Evolutionary conservation across 495 filamentous ascomycete genomes (phyloP).

Genomic region (Podospora comata): DNA sequence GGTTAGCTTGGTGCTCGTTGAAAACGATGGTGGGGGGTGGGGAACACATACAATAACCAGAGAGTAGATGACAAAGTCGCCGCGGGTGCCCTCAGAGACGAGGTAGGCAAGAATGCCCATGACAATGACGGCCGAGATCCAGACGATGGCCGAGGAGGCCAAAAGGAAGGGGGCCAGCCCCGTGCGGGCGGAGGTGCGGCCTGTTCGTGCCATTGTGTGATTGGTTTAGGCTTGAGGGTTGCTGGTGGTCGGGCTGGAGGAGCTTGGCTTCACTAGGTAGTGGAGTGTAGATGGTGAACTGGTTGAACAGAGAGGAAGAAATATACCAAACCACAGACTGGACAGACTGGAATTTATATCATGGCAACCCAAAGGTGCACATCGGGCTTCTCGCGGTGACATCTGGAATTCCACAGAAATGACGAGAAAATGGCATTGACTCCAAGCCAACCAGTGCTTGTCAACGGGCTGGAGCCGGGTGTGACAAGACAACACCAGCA

Average conservation of each 20-base stretch:
- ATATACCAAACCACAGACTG: background rate
- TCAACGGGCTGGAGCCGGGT: background rate
- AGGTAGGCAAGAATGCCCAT: slow-evolving; percentile 59
- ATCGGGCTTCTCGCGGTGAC: background rate
- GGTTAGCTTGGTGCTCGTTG: slow-evolving; percentile 1
- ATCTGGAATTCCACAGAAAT: background rate
- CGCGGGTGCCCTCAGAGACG: slow-evolving; percentile 41
- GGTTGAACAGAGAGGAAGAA: background rate
- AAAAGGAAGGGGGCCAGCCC: slow-evolving; percentile 4
- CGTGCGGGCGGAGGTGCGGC: slow-evolving; percentile 6
- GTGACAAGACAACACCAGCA: background rate
- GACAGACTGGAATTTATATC: background rate
- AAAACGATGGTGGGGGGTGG: background rate
- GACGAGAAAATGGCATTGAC: background rate
- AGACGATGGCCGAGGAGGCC: slow-evolving; percentile 75
- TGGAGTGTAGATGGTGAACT: background rate
- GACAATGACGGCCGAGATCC: slow-evolving; percentile 69
- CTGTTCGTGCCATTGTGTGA: background rate
- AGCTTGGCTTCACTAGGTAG: background rate
- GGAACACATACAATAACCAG: slow-evolving; percentile 52
- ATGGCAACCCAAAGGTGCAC: background rate
- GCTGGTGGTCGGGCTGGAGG: background rate
- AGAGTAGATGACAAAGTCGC: slow-evolving; percentile 51
- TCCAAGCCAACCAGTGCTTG: background rate
- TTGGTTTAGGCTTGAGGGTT: background rate